Conservation (phyloP, 805 yeast species). For the Kluyveromyces siamensis region DNA sequence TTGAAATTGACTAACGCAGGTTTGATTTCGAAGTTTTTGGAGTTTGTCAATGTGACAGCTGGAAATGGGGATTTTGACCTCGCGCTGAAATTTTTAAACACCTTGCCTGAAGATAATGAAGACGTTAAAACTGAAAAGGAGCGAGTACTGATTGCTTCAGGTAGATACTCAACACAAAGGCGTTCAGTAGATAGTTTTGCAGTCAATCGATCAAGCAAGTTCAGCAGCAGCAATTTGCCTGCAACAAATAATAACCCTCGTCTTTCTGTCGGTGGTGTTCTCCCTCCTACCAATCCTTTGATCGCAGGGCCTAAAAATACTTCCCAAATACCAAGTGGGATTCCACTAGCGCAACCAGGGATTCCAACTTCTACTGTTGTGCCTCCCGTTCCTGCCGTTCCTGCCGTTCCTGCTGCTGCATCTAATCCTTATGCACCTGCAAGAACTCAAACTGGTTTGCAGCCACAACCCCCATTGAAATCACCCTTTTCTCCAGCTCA, state of each 20-base stretch:
- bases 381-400: constrained; percentile 6
- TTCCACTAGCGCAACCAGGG: constrained; percentile 4
- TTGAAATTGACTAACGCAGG: constrained; percentile 23
- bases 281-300: constrained; percentile 3
- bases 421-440: constrained; percentile 15
- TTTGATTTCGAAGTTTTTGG: constrained; percentile 50
- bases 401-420: constrained; percentile 6
- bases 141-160: constrained; percentile 63
- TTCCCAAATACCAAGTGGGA: background rate
- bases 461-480: constrained; percentile 4
- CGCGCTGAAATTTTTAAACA: constrained; percentile 59
- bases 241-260: constrained; percentile 2
- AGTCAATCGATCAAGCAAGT: background rate
- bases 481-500: constrained; percentile 10
- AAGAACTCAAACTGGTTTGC: constrained; percentile 9
- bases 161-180: constrained; percentile 13
- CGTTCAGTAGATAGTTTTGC: constrained; percentile 2
- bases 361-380: constrained; percentile 4
- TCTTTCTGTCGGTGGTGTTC: constrained; percentile 5
- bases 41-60: constrained; percentile 73
- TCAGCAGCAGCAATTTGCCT: constrained; percentile 2
- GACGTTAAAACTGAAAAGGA: constrained; percentile 69
- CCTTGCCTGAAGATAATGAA: constrained; percentile 67
- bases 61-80: constrained; percentile 77
- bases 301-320: constrained; percentile 1